Percentiles rank a stretch among this genome's conserved stretches.
Evolutionary conservation across 495 filamentous ascomycete species (phyloP).

Genomic region (Mytilinidion resinicola): DNA sequence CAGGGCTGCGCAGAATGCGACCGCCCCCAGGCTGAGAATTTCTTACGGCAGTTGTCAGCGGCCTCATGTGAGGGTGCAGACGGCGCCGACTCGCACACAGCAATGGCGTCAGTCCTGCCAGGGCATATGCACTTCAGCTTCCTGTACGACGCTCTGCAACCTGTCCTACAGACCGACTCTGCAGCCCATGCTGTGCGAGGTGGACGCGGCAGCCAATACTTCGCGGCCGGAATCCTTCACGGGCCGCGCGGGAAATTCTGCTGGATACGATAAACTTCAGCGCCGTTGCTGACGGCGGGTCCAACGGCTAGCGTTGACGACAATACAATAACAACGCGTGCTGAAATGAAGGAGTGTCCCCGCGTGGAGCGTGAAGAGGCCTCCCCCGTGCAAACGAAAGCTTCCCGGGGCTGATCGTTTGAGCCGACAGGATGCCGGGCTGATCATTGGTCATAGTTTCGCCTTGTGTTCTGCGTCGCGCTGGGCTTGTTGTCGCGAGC

Average conservation of each 20-base stretch:
- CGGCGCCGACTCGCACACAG: no score
- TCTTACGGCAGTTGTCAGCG: no score
- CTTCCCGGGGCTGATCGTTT: background rate
- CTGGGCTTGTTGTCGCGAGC: no score
- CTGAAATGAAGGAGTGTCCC: slow-evolving; percentile 16
- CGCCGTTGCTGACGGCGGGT: no score
- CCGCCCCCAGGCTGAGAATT: no score
- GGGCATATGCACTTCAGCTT: background rate
- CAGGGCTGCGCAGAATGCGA: no score
- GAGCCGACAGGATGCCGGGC: background rate
- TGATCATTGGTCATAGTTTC: background rate
- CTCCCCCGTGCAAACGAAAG: background rate
- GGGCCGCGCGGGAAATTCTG: no score
- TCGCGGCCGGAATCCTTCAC: no score
- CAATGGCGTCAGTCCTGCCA: background rate
- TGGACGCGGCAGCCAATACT: background rate
- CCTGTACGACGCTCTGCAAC: background rate
- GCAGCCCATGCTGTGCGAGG: background rate
- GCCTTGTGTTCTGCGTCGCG: background rate
- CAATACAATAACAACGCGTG: slow-evolving; percentile 25
- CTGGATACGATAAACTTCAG: no score
- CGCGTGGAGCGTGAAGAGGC: background rate
- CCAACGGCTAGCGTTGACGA: background rate
- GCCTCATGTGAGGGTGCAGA: no score
- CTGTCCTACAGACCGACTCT: slow-evolving; percentile 1